phyloP scores from a whole-genome alignment of 805 yeast genomes.

The Kodamaea hsintzibuensis region DNA sequence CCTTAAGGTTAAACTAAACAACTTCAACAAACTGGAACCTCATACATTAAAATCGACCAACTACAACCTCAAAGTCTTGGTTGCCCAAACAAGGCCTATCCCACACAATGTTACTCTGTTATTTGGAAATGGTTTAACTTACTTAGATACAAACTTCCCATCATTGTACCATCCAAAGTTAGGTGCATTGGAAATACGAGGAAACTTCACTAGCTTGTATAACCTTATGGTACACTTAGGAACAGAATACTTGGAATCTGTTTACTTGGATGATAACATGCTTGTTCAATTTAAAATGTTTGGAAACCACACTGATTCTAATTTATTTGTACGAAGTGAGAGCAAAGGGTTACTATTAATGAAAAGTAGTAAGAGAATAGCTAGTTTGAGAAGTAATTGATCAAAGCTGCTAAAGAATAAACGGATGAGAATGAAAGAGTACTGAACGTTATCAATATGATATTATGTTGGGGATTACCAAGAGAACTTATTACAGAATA shows the following conservation, averaged over 20 bases:
- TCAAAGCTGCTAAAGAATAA: too few relatives aligned
- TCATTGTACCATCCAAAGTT: slow-evolving; percentile 4
- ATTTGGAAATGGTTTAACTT: slow-evolving; percentile 4
- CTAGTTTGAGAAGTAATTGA: background rate
- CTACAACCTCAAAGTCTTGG: slow-evolving; percentile 17
- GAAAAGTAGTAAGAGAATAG: slow-evolving; percentile 4
- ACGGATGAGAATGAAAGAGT: too few relatives aligned
- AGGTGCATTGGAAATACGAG: slow-evolving; percentile 6
- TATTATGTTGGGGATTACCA: too few relatives aligned
- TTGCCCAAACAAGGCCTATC: slow-evolving; percentile 5
- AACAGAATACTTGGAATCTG: slow-evolving; percentile 5
- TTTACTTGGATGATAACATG: slow-evolving; percentile 11
- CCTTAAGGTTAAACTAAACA: slow-evolving; percentile 28
- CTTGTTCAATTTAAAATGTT: slow-evolving; percentile 7
- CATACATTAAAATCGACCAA: slow-evolving; percentile 36
- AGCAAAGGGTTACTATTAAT: slow-evolving; percentile 2
- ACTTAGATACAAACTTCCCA: slow-evolving; percentile 4
- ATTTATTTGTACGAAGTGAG: slow-evolving; percentile 11
- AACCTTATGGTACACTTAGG: slow-evolving; percentile 7
- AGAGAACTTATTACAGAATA: too few relatives aligned
- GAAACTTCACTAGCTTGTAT: slow-evolving; percentile 7
- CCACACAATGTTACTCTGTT: background rate
- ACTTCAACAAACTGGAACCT: slow-evolving; percentile 19
- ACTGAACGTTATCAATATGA: too few relatives aligned
- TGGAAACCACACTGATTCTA: slow-evolving; percentile 14